A percentile compares a stretch with the other conserved stretches of the same genome.
Evolutionary conservation across 768 basidiomycete genomes (phyloP).

Genomic region (Rhodotorula sphaerocarpa): DNA sequence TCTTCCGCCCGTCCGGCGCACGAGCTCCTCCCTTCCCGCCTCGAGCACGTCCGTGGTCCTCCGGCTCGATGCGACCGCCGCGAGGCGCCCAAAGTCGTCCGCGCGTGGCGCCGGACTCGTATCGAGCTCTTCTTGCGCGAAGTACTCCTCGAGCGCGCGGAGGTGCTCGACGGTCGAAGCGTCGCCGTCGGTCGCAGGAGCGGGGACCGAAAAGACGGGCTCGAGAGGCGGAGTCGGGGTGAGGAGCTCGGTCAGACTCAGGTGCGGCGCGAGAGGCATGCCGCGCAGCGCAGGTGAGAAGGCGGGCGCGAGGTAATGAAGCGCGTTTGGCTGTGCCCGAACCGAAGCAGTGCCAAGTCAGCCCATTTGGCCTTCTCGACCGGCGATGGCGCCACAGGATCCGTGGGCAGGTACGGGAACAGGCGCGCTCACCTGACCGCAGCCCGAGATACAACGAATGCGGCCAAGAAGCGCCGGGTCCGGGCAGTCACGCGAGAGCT

Average conservation of each 20-base stretch:
- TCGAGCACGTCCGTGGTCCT: neutral
- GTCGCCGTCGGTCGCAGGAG: neutral
- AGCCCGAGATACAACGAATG: constrained; percentile 1
- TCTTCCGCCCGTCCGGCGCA: neutral
- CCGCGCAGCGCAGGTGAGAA: constrained; percentile 3
- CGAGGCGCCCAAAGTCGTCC: neutral
- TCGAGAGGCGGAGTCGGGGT: neutral
- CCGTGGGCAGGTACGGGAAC: too few relatives aligned
- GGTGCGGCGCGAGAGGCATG: neutral
- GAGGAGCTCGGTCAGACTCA: too few relatives aligned
- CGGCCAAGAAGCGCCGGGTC: constrained; percentile 3
- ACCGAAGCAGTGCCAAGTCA: neutral
- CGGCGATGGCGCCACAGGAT: neutral
- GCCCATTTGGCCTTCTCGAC: rapidly evolving
- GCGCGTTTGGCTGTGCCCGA: neutral
- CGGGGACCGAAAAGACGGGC: neutral
- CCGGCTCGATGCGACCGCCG: neutral
- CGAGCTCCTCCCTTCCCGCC: neutral
- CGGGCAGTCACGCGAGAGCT: constrained; percentile 11
- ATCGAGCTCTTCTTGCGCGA: neutral
- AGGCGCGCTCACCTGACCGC: constrained; percentile 15
- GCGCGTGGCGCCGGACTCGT: neutral
- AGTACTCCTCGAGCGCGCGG: constrained; percentile 6
- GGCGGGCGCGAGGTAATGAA: constrained; percentile 8
- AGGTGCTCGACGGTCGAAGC: neutral